Base-by-base conservation (phyloP, 2,329 filamentous ascomycete species). In the Mycogone perniciosa region DNA sequence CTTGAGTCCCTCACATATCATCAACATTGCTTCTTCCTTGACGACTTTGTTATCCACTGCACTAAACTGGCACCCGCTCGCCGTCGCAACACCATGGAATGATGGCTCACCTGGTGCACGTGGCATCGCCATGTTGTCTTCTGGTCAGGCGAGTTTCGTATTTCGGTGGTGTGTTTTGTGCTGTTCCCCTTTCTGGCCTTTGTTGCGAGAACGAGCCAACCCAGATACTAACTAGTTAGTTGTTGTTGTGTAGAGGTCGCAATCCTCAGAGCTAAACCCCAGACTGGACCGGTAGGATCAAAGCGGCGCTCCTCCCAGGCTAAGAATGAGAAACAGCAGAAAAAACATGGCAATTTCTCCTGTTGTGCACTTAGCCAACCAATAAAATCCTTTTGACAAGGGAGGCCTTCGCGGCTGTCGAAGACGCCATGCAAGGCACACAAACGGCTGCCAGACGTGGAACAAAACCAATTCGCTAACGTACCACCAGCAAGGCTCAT, bases 381-480 rank as follows among this genome's bases (percentile, higher is more conserved):
- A 52, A 52, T 52, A 34, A 41, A 10, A 39, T n/a, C 11, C 7
- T 20, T 10, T 2, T 26, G 26, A 33, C 42, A 41, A 30, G 48
- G 13, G 39, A n/a, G 42, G 31, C 37, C 49, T 6, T 38, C 40
- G 50, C 39, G 39, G 39, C 39, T 42, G 39, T 42, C 27, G 41
- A 44, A 38, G 45, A 38, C 44, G 44, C 38, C 50, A 52, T 52
- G 50, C 50, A 52, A 50, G 50, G 46, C 50, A 52, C 50, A 31
- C 50, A 46, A 49, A 46, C 35, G 13, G 33, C 34, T 34, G 33
- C 35, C 33, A 20, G 35, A 47, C 44, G 7, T 34, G 39, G 33
- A 38, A 47, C 39, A 47, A 26, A 31, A 44, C 11, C 42, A 34
- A 34, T 41, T 26, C 11, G 10, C 8, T 41, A n/a, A 41, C 3